A percentile compares a stretch with the other conserved stretches of the same genome.
phyloP scores from a whole-genome alignment of 805 yeast species.

The Zygosaccharomyces bailii region DNA sequence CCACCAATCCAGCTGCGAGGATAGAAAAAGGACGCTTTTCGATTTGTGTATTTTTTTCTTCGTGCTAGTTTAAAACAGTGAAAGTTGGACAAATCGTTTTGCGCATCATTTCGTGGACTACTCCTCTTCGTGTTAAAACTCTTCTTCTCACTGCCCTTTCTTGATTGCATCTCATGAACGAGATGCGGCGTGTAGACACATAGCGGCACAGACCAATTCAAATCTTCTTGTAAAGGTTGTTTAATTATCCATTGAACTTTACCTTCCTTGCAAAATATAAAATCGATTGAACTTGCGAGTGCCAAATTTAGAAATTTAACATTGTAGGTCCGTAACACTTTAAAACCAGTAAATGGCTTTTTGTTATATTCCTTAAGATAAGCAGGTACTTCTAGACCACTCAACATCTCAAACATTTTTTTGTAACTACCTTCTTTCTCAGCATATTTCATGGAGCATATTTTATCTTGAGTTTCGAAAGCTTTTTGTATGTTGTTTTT shows the following conservation, averaged over 20 bases:
- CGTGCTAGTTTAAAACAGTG: conserved; percentile 59
- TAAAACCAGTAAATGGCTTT: conserved; percentile 53
- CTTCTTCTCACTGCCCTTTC: not conserved
- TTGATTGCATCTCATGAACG: not conserved
- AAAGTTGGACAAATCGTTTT: conserved; percentile 22
- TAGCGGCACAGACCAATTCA: conserved; percentile 49
- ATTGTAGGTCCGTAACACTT: conserved; percentile 47
- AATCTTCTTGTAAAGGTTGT: conserved; percentile 37
- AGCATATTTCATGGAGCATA: conserved; percentile 23
- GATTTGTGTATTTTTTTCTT: conserved; percentile 48
- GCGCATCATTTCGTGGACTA: conserved; percentile 14
- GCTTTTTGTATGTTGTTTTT: conserved; percentile 6
- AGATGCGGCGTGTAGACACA: conserved; percentile 34
- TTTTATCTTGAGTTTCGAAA: conserved; percentile 20
- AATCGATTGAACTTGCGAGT: conserved; percentile 42
- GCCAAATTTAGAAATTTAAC: conserved; percentile 39
- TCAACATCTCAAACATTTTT: conserved; percentile 16
- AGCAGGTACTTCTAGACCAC: conserved; percentile 29
- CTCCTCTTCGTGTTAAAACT: not conserved
- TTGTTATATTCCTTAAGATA: conserved; percentile 28
- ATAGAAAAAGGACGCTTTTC: conserved; percentile 45
- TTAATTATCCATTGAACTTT: conserved; percentile 42
- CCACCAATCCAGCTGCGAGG: conserved; percentile 67
- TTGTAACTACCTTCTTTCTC: conserved; percentile 19
- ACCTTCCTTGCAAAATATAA: conserved; percentile 54